Conservation (phyloP, 1,139 yeast species). For the Blastobotrys apis region DNA sequence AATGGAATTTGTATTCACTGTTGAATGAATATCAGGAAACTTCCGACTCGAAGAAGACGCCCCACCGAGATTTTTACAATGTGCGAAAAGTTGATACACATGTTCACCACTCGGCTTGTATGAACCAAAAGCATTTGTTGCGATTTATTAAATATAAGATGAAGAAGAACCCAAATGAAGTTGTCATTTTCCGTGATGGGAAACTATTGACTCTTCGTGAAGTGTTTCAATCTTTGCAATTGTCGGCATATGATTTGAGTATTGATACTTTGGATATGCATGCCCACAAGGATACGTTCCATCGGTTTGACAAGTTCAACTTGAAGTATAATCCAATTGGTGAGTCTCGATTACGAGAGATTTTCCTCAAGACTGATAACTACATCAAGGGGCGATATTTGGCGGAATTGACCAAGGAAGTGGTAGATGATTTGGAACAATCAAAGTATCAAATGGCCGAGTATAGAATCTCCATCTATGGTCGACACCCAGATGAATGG, state of each 20-base stretch:
- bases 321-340: slow-evolving; percentile 97
- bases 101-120: slow-evolving; percentile 97
- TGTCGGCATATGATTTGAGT: slow-evolving; percentile 90
- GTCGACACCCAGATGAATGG: slow-evolving; percentile 89
- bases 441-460: slow-evolving; percentile 97
- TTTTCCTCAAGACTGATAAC: slow-evolving; percentile 92
- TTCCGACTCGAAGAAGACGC: slow-evolving; percentile 74
- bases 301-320: slow-evolving; percentile 95
- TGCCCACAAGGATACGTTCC: slow-evolving; percentile 97
- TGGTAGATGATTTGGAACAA: slow-evolving; percentile 83
- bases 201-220: slow-evolving; percentile 78
- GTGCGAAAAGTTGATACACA: slow-evolving; percentile 98
- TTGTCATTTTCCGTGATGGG: slow-evolving; percentile 91
- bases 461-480: slow-evolving; percentile 90
- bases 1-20: slow-evolving; percentile 87
- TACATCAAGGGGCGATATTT: slow-evolving; percentile 81
- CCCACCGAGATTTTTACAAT: slow-evolving; percentile 96
- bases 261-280: slow-evolving; percentile 99
- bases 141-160: slow-evolving; percentile 91
- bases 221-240: slow-evolving; percentile 83
- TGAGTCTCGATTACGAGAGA: slow-evolving; percentile 92
- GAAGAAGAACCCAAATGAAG: slow-evolving; percentile 75
- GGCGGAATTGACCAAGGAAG: slow-evolving; percentile 92
- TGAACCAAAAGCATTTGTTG: slow-evolving; percentile 95
- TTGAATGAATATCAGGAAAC: slow-evolving; percentile 91